Evolutionary conservation across 164 flowering plant genomes (phyloP).

Genomic region (Stephania yunnanensis): DNA sequence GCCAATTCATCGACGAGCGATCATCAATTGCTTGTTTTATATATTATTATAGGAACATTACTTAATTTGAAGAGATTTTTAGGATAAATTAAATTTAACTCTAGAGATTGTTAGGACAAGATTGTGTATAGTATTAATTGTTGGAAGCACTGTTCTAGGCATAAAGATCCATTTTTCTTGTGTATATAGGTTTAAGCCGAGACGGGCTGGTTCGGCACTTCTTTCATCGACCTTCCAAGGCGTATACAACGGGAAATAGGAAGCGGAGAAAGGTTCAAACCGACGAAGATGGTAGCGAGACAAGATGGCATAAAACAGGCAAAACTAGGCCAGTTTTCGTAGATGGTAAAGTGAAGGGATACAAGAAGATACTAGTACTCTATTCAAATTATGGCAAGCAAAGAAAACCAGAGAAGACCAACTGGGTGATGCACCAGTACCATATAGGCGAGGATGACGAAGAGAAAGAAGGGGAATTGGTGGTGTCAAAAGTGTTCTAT

Average conservation of each 20-base stretch:
- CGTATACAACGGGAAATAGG: conserved; percentile 91
- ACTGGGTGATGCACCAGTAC: conserved; percentile 99
- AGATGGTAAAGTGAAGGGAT: conserved; percentile 52
- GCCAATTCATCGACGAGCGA: too few species aligned
- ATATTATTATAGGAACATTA: too few species aligned
- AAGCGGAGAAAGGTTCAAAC: conserved; percentile 83
- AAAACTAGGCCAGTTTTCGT: conserved; percentile 67
- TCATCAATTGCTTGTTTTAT: too few species aligned
- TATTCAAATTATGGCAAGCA: conserved; percentile 91
- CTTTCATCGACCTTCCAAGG: conserved; percentile 93
- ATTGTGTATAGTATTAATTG: neutral
- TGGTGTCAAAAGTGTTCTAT: conserved; percentile 85
- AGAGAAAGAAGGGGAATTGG: conserved; percentile 90
- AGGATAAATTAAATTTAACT: too few species aligned
- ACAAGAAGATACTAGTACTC: conserved; percentile 86
- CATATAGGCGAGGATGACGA: conserved; percentile 80
- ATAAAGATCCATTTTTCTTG: neutral
- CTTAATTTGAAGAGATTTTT: too few species aligned
- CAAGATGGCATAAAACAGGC: conserved; percentile 98
- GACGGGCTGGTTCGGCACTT: conserved; percentile 88
- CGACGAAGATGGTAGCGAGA: conserved; percentile 75
- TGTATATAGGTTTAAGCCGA: conserved; percentile 59
- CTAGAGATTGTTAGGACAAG: too few species aligned
- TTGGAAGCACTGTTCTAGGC: neutral
- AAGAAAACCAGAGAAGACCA: conserved; percentile 84